These are phyloP conservation scores for Sporothrix humicola DNA, from an alignment of 2,329 filamentous ascomycete species.

Conservation along the genomic window DNA sequence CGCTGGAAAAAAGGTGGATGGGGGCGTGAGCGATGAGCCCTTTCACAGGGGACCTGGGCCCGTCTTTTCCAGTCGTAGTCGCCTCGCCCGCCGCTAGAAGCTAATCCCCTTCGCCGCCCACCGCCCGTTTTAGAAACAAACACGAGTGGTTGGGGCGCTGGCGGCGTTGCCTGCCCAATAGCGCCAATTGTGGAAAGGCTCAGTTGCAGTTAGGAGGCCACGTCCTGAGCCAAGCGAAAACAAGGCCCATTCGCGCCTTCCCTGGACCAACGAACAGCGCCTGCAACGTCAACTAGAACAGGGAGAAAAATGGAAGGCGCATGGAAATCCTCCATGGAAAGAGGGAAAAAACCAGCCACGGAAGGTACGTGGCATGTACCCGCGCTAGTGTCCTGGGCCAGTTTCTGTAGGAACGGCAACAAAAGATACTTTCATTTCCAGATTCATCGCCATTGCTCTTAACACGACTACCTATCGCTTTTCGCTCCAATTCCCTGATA, in stretches of 20 bases:
- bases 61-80: background rate
- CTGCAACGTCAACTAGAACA: background rate
- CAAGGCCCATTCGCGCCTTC: conserved; percentile 11
- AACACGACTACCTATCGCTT: background rate
- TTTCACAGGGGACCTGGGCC: conserved; percentile 1
- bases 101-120: conserved; percentile 8
- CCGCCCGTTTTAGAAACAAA: conserved; percentile 34
- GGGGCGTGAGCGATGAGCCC: background rate
- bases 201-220: conserved; percentile 4
- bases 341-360: conserved; percentile 6
- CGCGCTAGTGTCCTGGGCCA: conserved; percentile 4
- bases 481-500: background rate
- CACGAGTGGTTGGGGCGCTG: conserved; percentile 27
- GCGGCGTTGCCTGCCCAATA: conserved; percentile 14
- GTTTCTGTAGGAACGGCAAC: conserved; percentile 7
- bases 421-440: conserved; percentile 13
- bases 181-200: conserved; percentile 4
- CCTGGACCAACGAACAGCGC: background rate
- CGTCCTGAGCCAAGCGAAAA: conserved; percentile 8
- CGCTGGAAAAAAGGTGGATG: conserved; percentile 15
- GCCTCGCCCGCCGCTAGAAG: conserved; percentile 12
- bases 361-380: conserved; percentile 15
- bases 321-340: no score
- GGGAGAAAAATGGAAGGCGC: no score
- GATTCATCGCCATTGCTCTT: conserved; percentile 6